Evolutionary conservation across 805 yeast genomes (phyloP).

Genomic region (Millerozyma miso): DNA sequence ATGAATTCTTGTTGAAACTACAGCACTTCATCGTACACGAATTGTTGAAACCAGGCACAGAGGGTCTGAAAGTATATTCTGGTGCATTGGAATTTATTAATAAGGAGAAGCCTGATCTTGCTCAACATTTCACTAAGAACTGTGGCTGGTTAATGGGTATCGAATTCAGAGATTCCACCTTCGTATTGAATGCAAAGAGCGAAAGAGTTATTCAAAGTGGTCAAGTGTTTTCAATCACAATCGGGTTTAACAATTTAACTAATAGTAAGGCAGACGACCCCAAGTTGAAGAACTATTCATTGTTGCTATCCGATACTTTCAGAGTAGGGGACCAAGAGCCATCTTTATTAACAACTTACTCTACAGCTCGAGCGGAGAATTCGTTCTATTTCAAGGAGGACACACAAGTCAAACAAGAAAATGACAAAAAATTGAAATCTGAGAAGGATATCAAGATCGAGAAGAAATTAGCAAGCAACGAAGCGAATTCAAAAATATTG

Average conservation of each 20-base stretch:
- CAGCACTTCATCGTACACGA: slow-evolving; percentile 58
- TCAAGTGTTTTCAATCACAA: slow-evolving; percentile 66
- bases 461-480: slow-evolving; percentile 23
- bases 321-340: slow-evolving; percentile 63
- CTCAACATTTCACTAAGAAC: slow-evolving; percentile 63
- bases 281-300: slow-evolving; percentile 58
- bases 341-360: slow-evolving; percentile 64
- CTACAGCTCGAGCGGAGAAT: slow-evolving; percentile 67
- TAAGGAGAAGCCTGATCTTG: slow-evolving; percentile 58
- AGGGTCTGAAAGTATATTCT: slow-evolving; percentile 63
- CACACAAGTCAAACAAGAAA: slow-evolving; percentile 27
- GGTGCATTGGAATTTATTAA: slow-evolving; percentile 59
- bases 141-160: slow-evolving; percentile 88
- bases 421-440: slow-evolving; percentile 27
- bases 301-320: slow-evolving; percentile 77
- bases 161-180: slow-evolving; percentile 78
- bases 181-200: slow-evolving; percentile 69
- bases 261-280: slow-evolving; percentile 43
- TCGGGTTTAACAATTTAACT: slow-evolving; percentile 68
- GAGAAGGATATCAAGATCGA: slow-evolving; percentile 35
- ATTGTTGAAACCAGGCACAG: slow-evolving; percentile 61
- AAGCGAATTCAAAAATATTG: slow-evolving; percentile 59
- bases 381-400: slow-evolving; percentile 80
- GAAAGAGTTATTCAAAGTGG: slow-evolving; percentile 66
- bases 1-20: slow-evolving; percentile 67